phyloP scores from a whole-genome alignment of 139 green algal genomes.

The Chlorella sorokiniana region DNA sequence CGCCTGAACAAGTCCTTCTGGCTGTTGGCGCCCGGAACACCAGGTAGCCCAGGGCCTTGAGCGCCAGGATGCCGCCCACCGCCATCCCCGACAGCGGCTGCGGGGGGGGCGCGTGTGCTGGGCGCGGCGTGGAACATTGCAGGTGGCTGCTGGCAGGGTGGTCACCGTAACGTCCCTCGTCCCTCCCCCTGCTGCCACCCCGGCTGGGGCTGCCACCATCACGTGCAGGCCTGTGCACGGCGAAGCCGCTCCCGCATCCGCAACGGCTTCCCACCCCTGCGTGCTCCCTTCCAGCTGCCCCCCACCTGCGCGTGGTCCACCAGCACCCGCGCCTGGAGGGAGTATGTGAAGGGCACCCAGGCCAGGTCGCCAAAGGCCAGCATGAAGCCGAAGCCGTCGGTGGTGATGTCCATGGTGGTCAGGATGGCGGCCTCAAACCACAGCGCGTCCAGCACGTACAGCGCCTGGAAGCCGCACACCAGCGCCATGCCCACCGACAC shows the following conservation, averaged over 20 bases:
- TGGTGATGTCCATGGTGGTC: slow-evolving; percentile 98
- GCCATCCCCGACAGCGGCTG: slow-evolving; percentile 54
- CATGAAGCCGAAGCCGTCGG: slow-evolving; percentile 99
- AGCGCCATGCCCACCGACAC: slow-evolving; percentile 79
- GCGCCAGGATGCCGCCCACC: slow-evolving; percentile 54
- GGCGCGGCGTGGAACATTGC: background rate
- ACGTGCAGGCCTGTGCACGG: too few relatives aligned
- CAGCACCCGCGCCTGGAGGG: slow-evolving; percentile 82
- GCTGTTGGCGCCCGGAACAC: slow-evolving; percentile 94
- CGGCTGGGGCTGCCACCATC: too few relatives aligned
- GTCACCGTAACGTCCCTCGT: too few relatives aligned
- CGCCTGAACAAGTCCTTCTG: slow-evolving; percentile 93
- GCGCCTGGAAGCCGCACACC: slow-evolving; percentile 80
- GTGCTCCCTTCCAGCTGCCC: too few relatives aligned
- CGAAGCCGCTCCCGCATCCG: background rate
- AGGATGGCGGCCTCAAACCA: slow-evolving; percentile 85
- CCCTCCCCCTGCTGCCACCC: too few relatives aligned
- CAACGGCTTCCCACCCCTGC: background rate
- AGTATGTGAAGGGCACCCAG: slow-evolving; percentile 98
- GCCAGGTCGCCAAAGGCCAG: slow-evolving; percentile 95
- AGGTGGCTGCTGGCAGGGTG: background rate
- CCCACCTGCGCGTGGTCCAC: slow-evolving; percentile 64
- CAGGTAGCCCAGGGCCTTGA: slow-evolving; percentile 86
- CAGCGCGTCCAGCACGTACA: slow-evolving; percentile 71
- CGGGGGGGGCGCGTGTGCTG: background rate